phyloP scores from a whole-genome alignment of 257 asterid species.

The Jacaranda copaia region DNA sequence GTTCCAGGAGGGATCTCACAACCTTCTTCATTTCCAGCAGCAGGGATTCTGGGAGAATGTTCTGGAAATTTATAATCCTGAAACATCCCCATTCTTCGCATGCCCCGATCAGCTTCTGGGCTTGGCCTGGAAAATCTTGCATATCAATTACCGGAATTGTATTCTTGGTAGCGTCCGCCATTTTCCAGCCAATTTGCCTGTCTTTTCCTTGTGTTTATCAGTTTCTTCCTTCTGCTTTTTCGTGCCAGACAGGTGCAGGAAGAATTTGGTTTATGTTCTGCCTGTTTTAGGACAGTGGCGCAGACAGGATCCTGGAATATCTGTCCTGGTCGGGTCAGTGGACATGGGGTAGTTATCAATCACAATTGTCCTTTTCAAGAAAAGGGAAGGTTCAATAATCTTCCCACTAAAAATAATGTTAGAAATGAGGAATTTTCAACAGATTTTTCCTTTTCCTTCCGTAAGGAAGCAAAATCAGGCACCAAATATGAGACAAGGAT shows the following conservation, averaged over 20 bases:
- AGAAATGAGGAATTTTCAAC: neutral
- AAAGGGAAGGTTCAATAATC: neutral
- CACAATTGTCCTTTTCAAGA: neutral
- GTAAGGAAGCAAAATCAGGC: too few species aligned
- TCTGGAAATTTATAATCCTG: conserved; percentile 51
- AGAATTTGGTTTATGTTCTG: too few species aligned
- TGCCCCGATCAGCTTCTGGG: conserved; percentile 45
- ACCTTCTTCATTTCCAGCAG: conserved; percentile 56
- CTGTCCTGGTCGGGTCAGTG: conserved; percentile 17
- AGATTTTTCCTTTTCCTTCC: too few species aligned
- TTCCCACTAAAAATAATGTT: too few species aligned
- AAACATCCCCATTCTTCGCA: conserved; percentile 74
- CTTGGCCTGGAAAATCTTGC: conserved; percentile 43
- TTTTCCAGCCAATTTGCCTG: neutral
- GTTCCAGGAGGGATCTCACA: conserved; percentile 48
- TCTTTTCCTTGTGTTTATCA: neutral
- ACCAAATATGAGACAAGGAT: neutral
- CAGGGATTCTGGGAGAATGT: conserved; percentile 38
- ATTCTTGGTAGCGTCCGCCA: neutral
- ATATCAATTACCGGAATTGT: conserved; percentile 50
- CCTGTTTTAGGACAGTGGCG: conserved; percentile 5
- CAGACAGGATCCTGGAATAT: conserved; percentile 3
- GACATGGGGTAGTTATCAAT: neutral
- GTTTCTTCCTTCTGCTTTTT: neutral
- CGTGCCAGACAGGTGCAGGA: neutral